Conservation (phyloP, 2,329 filamentous ascomycete species). For the Neofusicoccum laricinum region DNA sequence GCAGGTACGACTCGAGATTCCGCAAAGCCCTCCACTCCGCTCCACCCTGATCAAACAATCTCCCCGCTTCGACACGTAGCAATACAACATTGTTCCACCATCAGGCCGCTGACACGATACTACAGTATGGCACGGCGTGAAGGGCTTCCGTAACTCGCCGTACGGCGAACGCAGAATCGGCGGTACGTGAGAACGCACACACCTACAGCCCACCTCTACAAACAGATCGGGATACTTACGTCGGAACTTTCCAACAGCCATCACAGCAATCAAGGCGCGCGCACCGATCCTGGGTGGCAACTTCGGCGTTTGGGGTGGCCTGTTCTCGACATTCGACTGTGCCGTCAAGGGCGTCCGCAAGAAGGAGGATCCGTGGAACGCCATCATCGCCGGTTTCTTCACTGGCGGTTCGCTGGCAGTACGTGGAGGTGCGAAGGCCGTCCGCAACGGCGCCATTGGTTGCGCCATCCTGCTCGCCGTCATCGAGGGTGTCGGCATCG, state of each 20-base stretch:
- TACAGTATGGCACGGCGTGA: slow-evolving; percentile 94
- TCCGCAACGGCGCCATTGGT: slow-evolving; percentile 92
- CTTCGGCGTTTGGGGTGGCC: slow-evolving; percentile 95
- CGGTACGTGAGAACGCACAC: slow-evolving; percentile 38
- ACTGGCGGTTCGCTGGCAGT: slow-evolving; percentile 90
- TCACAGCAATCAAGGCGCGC: slow-evolving; percentile 96
- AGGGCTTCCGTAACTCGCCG: slow-evolving; percentile 64
- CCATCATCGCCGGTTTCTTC: slow-evolving; percentile 96
- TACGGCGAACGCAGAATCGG: slow-evolving; percentile 95
- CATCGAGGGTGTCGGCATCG: slow-evolving; percentile 96
- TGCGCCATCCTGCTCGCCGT: slow-evolving; percentile 92
- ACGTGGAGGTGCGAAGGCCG: slow-evolving; percentile 85
- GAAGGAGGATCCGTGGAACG: slow-evolving; percentile 98
- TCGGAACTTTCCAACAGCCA: slow-evolving; percentile 42
- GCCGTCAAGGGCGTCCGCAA: slow-evolving; percentile 84
- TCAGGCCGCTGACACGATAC: slow-evolving; percentile 28
- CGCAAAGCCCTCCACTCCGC: neutral
- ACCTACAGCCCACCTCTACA: neutral
- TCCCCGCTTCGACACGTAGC: slow-evolving; percentile 19
- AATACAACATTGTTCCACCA: slow-evolving; percentile 13
- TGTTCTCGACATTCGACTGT: slow-evolving; percentile 96
- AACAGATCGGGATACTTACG: slow-evolving; percentile 2
- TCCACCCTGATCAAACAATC: slow-evolving; percentile 10
- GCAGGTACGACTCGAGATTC: slow-evolving; percentile 24
- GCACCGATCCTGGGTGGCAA: slow-evolving; percentile 95